These are phyloP conservation scores for Xerocomellus amylosporus DNA, from an alignment of 768 basidiomycete species.

Conservation along the genomic window DNA sequence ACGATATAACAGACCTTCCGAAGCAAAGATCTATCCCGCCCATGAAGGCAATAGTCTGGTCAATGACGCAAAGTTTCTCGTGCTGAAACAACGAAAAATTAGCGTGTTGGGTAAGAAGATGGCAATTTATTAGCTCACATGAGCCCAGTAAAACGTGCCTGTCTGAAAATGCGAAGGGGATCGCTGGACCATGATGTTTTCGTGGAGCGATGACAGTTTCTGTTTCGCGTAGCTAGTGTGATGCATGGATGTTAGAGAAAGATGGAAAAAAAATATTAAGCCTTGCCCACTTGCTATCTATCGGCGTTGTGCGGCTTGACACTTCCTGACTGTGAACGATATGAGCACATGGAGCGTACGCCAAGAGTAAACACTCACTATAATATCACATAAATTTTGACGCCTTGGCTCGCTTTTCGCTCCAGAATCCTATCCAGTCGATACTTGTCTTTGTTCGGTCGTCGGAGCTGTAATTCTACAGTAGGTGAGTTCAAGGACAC, in stretches of 20 bases:
- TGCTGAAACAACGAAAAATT: conserved; percentile 50
- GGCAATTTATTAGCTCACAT: conserved; percentile 50
- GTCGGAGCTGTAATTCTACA: conserved; percentile 78
- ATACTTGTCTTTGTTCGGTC: conserved; percentile 82
- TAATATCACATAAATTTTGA: conserved; percentile 92
- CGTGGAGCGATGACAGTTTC: conserved; percentile 71
- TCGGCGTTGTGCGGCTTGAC: conserved; percentile 90
- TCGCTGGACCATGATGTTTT: conserved; percentile 93
- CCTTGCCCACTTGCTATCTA: conserved; percentile 76
- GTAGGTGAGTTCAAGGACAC: not conserved
- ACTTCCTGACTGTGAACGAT: conserved; percentile 75
- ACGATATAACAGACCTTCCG: conserved; percentile 52
- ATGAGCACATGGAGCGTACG: not conserved
- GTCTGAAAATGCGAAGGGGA: conserved; percentile 98
- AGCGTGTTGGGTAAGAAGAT: not conserved
- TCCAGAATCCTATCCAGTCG: conserved; percentile 84
- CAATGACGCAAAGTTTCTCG: conserved; percentile 97
- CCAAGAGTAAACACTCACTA: conserved; percentile 54
- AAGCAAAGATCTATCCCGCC: conserved; percentile 95
- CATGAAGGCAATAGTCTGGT: conserved; percentile 97
- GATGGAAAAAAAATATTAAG: not conserved
- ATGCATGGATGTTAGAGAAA: conserved; percentile 6
- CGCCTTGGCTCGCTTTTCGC: conserved; percentile 90
- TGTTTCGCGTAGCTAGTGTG: conserved; percentile 80
- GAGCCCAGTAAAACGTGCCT: conserved; percentile 98